Evolutionary conservation across 1,284 basidiomycete genomes (phyloP), one percentile per base, ranked within the genome.

Genomic region (Fomitopsis pinicola): DNA sequence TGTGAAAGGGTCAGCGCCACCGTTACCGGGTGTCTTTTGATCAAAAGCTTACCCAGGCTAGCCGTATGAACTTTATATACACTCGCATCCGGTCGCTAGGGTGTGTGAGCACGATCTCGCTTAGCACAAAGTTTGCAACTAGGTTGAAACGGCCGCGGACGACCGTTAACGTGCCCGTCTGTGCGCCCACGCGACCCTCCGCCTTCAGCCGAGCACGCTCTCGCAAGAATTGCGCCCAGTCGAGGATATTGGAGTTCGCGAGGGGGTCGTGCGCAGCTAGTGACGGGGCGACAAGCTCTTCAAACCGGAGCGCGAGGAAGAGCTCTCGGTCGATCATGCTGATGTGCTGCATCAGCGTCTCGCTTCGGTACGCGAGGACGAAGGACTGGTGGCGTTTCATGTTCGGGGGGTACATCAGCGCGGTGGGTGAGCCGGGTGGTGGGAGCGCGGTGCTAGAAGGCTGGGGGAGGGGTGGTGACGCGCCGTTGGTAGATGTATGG

Each of bases 71-170:
- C 76, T 95, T 95, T 63, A 79, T 80, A 59, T 93, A 82, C 33
- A 96, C 76, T 48, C 81, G 70, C 17, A 82, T 83, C 19, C 95
- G 81, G 63, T 94, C 88, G 59, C 78, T 75, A 10, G 86, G 86
- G 35, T 81, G 82, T 2, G 90, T 88, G 60, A 89, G 74, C 44
- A 91, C 82, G 60, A 95, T 82, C 75, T 95, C 94, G 22, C 91
- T 90, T 17, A 87, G 80, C 6, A 91, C 86, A 72, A 95, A 97
- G 68, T 91, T 91, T 6, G 89, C 88, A 68, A 94, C 85, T 59
- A 96, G 76, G 70, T 95, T 95, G 78, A 96, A 96, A 30, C 95
- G 83, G 17, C 90, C 91, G n/a, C 94, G 85, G 35, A 95, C 83
- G 38, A 88, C 88, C 5, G 84, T 84, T 54, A 95, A 75, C 9